Base-by-base conservation (phyloP, 768 basidiomycete genomes). In the Russula emetica region DNA sequence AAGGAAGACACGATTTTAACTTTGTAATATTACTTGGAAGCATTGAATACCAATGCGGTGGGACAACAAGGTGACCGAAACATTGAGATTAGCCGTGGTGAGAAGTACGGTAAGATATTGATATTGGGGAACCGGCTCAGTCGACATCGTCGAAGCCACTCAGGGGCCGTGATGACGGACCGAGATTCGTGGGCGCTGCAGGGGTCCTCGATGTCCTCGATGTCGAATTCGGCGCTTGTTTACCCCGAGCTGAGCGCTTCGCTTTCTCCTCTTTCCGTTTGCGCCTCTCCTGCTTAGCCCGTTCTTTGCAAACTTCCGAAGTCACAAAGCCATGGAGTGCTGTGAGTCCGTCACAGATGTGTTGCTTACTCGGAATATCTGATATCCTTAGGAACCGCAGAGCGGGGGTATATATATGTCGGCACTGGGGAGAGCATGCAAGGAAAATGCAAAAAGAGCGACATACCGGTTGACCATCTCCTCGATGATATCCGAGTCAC, bases 381-480 rank as follows among this genome's bases (percentile, higher is more conserved):
- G 74, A 71, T 2, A 88, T 62, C 50, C 86, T 87, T 51, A 22
- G 28, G n/a, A 38, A 26, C 45, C 42, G 38, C 47, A 24, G 32
- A 5, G 40, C 38, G 14, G 22, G n/a, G 28, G 28, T 60, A n/a
- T n/a, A n/a, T n/a, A n/a, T 28, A 16, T 22, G 45, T 60, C 28
- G 8, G 28, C 8, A 40, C 16, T 34, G 52, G 7, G 22, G 18
- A 10, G 9, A 10, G 9, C 14, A 44, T 20, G 26, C 16, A 4
- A 20, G 22, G n/a, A 14, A 28, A 11, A 14, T n/a, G 22, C 5
- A 54, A 54, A 6, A 8, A 18, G 38, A 32, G 16, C 36, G 13
- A 73, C 79, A 28, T 56, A 85, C 86, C 81, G 77, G 45, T 64
- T 67, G 1, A 78, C 71, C 83, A 89, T 84, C 69, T 84, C 84